A percentile compares a stretch with the other conserved stretches of the same genome.
Conservation (phyloP, 495 filamentous ascomycete genomes). For the Daldinia childiae region DNA sequence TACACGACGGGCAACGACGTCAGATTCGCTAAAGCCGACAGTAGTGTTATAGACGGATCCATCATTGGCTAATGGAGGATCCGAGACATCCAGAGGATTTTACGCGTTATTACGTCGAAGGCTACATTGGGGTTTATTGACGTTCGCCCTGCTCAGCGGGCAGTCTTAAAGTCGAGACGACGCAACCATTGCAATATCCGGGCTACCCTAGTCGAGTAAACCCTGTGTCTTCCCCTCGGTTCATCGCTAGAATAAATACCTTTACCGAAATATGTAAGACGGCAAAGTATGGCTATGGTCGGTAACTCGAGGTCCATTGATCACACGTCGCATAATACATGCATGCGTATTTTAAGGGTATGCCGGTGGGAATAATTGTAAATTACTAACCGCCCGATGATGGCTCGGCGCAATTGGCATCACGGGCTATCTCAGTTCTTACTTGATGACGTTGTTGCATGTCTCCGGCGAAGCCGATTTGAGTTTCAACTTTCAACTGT, state of each 20-base stretch:
- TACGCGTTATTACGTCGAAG: conserved; percentile 27
- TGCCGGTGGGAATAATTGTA: too few relatives aligned
- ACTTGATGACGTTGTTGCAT: background rate
- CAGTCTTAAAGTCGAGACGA: conserved; percentile 27
- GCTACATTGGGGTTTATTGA: conserved; percentile 5
- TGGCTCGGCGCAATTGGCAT: background rate
- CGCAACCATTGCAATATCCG: conserved; percentile 27
- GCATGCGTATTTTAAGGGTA: background rate
- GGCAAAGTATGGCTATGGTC: background rate
- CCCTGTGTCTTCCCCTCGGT: too few relatives aligned
- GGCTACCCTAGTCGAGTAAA: background rate
- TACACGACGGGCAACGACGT: conserved; percentile 12
- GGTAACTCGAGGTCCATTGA: conserved; percentile 6
- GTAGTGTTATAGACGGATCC: background rate
- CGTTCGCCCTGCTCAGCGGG: background rate
- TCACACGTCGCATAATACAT: conserved; percentile 2
- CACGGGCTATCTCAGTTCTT: background rate
- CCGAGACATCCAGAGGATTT: conserved; percentile 16
- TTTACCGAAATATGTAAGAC: conserved; percentile 2
- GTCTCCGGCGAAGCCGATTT: background rate
- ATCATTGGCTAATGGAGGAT: conserved; percentile 6
- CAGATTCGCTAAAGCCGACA: conserved; percentile 19
- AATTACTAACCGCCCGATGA: background rate
- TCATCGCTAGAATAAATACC: background rate
- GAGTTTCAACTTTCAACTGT: background rate